These are phyloP conservation scores for Silene latifolia DNA, from an alignment of 148 eudicot species.

Conservation along the genomic window DNA sequence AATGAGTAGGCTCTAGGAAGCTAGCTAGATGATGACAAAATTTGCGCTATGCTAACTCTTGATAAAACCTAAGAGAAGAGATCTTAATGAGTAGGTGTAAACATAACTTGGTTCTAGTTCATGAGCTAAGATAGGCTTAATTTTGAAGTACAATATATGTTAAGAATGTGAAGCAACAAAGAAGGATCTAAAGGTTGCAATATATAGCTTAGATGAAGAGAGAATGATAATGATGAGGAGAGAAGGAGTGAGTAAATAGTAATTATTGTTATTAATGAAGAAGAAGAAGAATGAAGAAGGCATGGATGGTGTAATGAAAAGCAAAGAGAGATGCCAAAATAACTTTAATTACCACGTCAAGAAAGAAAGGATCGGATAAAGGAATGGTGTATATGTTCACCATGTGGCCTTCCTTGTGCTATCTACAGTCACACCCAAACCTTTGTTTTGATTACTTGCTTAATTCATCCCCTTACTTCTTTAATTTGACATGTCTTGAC, in stretches of 20 bases:
- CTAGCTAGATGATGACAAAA: background rate
- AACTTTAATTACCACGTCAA: slow-evolving; percentile 28
- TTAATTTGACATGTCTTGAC: background rate
- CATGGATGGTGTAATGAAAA: slow-evolving; percentile 23
- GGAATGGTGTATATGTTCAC: slow-evolving; percentile 30
- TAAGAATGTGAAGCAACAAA: background rate
- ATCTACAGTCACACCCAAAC: slow-evolving; percentile 25
- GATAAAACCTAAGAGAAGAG: background rate
- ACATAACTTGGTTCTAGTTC: no score
- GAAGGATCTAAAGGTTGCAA: slow-evolving; percentile 19
- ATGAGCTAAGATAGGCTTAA: no score
- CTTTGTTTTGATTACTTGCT: no score
- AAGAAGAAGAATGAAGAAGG: background rate
- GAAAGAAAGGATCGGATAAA: slow-evolving; percentile 21
- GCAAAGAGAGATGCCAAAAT: slow-evolving; percentile 27
- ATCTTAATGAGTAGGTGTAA: background rate
- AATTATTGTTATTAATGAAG: background rate
- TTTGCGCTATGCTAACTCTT: background rate
- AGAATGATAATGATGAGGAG: slow-evolving; percentile 8
- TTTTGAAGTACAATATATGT: background rate
- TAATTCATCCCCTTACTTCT: background rate
- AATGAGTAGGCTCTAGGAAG: background rate
- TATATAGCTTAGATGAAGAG: slow-evolving; percentile 14
- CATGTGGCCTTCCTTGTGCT: slow-evolving; percentile 39
- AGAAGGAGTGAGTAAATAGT: background rate